Evolutionary conservation across 2,329 filamentous ascomycete genomes (phyloP).

Genomic region (Onygenales sp.): DNA sequence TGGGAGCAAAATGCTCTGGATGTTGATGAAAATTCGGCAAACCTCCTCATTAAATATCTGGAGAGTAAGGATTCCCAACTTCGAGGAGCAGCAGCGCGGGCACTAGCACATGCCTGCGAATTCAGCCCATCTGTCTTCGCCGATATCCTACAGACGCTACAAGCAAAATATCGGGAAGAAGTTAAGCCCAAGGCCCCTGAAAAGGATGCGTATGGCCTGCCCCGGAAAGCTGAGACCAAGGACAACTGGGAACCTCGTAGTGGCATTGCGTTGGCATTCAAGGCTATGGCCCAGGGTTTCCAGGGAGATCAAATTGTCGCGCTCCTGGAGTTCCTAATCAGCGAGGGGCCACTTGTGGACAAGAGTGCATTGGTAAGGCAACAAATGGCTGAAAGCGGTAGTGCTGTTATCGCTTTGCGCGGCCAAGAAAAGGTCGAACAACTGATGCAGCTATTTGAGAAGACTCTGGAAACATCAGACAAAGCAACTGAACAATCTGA

Average conservation of each 20-base stretch:
- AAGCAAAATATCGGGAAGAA: slow-evolving; percentile 64
- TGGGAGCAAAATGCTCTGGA: slow-evolving; percentile 90
- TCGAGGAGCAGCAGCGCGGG: slow-evolving; percentile 70
- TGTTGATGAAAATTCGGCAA: slow-evolving; percentile 54
- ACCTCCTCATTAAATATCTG: slow-evolving; percentile 66
- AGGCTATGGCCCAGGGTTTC: slow-evolving; percentile 65
- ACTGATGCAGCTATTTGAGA: slow-evolving; percentile 87
- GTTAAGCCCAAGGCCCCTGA: slow-evolving; percentile 75
- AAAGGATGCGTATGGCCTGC: slow-evolving; percentile 90
- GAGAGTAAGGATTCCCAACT: slow-evolving; percentile 72
- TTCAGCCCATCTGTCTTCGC: slow-evolving; percentile 51
- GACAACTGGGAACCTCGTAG: slow-evolving; percentile 90
- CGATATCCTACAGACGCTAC: slow-evolving; percentile 54
- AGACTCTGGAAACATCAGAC: slow-evolving; percentile 74
- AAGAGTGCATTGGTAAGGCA: slow-evolving; percentile 64
- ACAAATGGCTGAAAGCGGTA: slow-evolving; percentile 88
- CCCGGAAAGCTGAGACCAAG: slow-evolving; percentile 72
- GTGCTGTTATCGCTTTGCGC: slow-evolving; percentile 67
- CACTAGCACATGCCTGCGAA: slow-evolving; percentile 65
- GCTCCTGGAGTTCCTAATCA: slow-evolving; percentile 78
- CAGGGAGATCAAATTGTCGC: slow-evolving; percentile 59
- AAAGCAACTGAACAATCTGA: slow-evolving; percentile 74
- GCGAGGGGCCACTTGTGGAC: slow-evolving; percentile 79
- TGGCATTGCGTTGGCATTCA: slow-evolving; percentile 80
- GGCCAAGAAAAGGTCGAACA: slow-evolving; percentile 76